Evolutionary conservation across 108 stramenopile species (phyloP).

Genomic region (Skeletonema grethae): DNA sequence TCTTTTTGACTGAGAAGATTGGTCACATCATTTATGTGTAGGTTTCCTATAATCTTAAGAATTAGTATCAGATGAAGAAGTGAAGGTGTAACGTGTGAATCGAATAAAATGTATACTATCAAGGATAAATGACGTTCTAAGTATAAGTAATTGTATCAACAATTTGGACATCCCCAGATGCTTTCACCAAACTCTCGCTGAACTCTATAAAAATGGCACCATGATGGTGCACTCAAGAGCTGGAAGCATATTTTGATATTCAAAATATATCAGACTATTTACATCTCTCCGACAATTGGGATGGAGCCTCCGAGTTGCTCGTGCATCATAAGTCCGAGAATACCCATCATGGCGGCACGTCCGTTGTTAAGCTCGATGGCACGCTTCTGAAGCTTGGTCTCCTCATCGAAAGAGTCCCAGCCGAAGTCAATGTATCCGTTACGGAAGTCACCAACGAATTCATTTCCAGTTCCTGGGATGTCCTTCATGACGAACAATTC

Average conservation of each 20-base stretch:
- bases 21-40: too few species aligned
- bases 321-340: conserved; percentile 67
- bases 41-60: too few species aligned
- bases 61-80: too few species aligned
- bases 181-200: background rate
- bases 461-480: conserved; percentile 50
- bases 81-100: too few species aligned
- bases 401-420: conserved; percentile 33
- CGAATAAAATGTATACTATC: too few species aligned
- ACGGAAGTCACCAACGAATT: conserved; percentile 77
- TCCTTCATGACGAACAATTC: conserved; percentile 79
- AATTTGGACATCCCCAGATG: background rate
- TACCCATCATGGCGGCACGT: conserved; percentile 65
- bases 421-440: conserved; percentile 64
- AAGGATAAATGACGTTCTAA: conserved; percentile 1
- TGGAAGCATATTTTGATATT: background rate
- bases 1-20: too few species aligned
- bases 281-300: conserved; percentile 36
- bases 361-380: conserved; percentile 73
- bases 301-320: conserved; percentile 48
- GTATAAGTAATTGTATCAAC: conserved; percentile 7
- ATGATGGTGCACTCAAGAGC: background rate
- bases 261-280: conserved; percentile 9
- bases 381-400: conserved; percentile 44
- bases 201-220: background rate